Base-by-base conservation (phyloP, 345 rosid genomes). In the Euphorbia peplus region DNA sequence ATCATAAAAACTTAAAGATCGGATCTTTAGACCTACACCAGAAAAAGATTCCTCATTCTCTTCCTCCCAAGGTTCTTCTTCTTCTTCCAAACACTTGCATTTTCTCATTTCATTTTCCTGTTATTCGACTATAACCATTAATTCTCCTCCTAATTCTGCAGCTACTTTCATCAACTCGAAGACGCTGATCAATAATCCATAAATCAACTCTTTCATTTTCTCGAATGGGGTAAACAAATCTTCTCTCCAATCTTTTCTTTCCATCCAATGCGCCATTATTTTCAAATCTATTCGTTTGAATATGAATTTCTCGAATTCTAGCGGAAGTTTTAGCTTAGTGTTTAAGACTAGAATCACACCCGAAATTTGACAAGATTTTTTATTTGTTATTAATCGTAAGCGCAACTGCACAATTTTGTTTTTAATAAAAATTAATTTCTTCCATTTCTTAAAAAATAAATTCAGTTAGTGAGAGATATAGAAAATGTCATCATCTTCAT, bases 401-500 rank as follows among this genome's bases (percentile, higher is more conserved):
- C n/a, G n/a, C n/a, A n/a, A n/a, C n/a, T n/a, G n/a, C n/a, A n/a
- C n/a, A n/a, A n/a, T 5, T 50, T 50, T 18, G 16, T 4, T 47
- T 15, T 47, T 47, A 4, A 7, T 47, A 15, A n/a, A n/a, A n/a
- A n/a, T 44, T 44, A 5, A 3, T 14, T 4, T 46, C 16, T 46
- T 46, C 51, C 11, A 5, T 46, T 46, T n/a, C n/a, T n/a, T n/a
- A n/a, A n/a, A n/a, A n/a, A n/a, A n/a, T n/a, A n/a, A n/a, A n/a
- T n/a, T 6, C 19, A 50, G 54, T 50, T 18, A 19, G 54, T 66
- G 32, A 46, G 59, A 64, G 62, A 8, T 16, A 25, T 35, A 13
- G 39, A 60, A 70, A 62, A 90, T 88, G 96, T 83, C 93, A n/a
- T 76, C 90, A 12, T n/a, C n/a, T n/a, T n/a, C n/a, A n/a, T n/a